Evolutionary conservation across 2,329 filamentous ascomycete species (phyloP), one percentile per base, ranked within the genome.

Genomic region (Sporothrix humicola): DNA sequence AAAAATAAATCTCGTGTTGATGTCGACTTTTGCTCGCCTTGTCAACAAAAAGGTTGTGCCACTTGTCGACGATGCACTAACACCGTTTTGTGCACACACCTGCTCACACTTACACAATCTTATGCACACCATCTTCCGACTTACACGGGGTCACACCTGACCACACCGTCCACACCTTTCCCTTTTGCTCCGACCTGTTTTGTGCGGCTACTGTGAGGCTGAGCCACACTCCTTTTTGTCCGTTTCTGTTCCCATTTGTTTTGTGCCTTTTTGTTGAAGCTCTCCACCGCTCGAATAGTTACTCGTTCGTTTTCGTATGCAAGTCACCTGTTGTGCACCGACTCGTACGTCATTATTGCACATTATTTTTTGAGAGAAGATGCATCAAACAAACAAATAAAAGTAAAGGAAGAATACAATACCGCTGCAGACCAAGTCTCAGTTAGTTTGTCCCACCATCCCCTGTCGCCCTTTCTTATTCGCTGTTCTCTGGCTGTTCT

Each of bases 1-100:
- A 46, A 58, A 44, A 12, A 58, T 23, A 12, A 46, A 58, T n/a
- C 66, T 69, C 50, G 65, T 52, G 23, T 68, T 63, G 59, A 23
- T 44, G 31, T 20, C 50, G 17, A 23, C 59, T 37, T 37, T 5
- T 10, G 42, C 17, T 68, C 44, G 44, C 20, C 63, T 46, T 46
- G 63, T 50, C 10, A 26, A 50, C 12, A 68, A 26, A 50, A 9
- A 17, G 63, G 63, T 3, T 68, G 63, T 31, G 44, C n/a, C 44
- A 17, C 1, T 37, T 68, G 63, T 68, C 63, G 17, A 63, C 59
- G 31, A 10, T 13, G 37, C 17, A 46, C 59, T 61, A 10, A 15
- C 58, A n/a, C 58, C 7, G 31, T 42, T 37, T 61, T 20, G 42
- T 26, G 37, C 23, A 37, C 12, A 52, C 12, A 52, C 50, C 6